Evolutionary conservation across 169 alveolate species (phyloP).

Genomic region (Theileria annulata): DNA sequence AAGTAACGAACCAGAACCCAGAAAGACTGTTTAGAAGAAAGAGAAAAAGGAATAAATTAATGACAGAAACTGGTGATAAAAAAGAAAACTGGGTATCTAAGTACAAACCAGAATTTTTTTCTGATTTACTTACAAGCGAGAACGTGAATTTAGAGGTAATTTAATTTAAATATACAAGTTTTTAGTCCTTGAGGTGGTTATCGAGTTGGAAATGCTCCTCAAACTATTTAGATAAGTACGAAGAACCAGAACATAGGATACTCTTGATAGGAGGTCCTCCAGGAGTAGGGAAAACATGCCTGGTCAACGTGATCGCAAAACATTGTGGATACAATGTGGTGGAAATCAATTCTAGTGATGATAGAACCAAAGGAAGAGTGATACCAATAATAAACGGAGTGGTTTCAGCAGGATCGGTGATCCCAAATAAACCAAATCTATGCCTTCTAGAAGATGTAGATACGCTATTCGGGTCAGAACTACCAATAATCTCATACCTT

Average conservation of each 20-base stretch:
- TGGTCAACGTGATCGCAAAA: constrained; percentile 78
- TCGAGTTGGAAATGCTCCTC: constrained; percentile 39
- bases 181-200: constrained; percentile 35
- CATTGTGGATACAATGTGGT: constrained; percentile 89
- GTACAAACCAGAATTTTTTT: constrained; percentile 71
- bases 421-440: constrained; percentile 71
- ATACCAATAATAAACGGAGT: constrained; percentile 72
- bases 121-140: constrained; percentile 75
- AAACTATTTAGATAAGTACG: constrained; percentile 11
- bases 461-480: constrained; percentile 92
- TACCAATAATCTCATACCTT: constrained; percentile 51
- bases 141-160: constrained; percentile 70
- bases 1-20: neutral
- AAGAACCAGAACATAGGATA: constrained; percentile 58
- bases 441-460: constrained; percentile 95
- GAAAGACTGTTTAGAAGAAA: constrained; percentile 11
- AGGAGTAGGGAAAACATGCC: constrained; percentile 76
- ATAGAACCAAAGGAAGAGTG: constrained; percentile 85
- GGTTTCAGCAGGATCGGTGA: constrained; percentile 70
- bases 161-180: neutral
- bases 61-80: neutral
- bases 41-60: constrained; percentile 18
- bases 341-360: constrained; percentile 96
- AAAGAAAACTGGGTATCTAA: constrained; percentile 64
- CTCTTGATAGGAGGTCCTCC: constrained; percentile 78